Evolutionary conservation across 257 asterid genomes (phyloP), one percentile per base, ranked within the genome.

Genomic region (Forsythia suspensa): DNA sequence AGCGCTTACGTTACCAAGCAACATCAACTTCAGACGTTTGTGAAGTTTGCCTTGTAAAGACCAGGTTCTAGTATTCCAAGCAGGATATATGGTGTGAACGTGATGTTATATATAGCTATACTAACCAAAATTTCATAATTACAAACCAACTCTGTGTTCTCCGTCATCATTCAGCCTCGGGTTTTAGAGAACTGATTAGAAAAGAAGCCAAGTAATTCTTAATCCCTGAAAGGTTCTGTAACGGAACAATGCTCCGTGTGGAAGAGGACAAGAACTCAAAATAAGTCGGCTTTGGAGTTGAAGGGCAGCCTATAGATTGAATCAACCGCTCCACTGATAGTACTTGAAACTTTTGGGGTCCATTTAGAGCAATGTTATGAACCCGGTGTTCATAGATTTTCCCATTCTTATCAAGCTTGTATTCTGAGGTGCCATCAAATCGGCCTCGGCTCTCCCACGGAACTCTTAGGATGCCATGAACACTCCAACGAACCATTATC

Each of bases 391-490:
- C 98, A 48, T 92, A 94, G 74, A 95, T 95, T 88, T 95, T 95
- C 80, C 99, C 99, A 52, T 86, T 87, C 90, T 90, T 91, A 72
- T 95, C 99, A 13, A 95, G 97, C 88, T 95, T 95, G 90, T 94
- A 95, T 90, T 93, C 99, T 46, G 99, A 95, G 82, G 98, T 95
- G 8, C 96, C 98, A 77, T 95, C 99, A 55, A 95, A 95, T 83
- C 98, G 91, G 81, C 97, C 87, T 44, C 81, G 92, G 65, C 95
- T 87, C 91, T 95, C 99, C 99, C 99, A 95, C 52, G 96, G 98
- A 71, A 94, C 86, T 52, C 98, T 88, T 43, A 94, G 98, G 66
- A 92, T 84, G 82, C 98, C 99, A 38, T 93, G 97, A 72, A 87
- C 97, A 21, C 97, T 92, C 98, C 98, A 95, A 76, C 99, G 98